A percentile compares a stretch with the other conserved stretches of the same genome.
phyloP scores from a whole-genome alignment of 345 rosid species.

The Acer saccharum region DNA sequence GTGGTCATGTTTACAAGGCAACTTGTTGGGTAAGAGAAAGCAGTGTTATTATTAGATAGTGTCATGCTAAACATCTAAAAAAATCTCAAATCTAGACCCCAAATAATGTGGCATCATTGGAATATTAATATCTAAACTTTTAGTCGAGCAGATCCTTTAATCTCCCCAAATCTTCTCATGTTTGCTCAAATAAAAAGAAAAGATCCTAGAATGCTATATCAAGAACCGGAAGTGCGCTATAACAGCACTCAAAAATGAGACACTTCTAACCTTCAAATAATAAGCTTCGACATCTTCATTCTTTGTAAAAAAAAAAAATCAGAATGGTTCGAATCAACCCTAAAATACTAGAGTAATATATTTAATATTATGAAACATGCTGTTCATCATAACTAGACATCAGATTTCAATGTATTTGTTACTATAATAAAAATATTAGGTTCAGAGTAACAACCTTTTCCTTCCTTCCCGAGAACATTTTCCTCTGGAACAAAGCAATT shows the following conservation, averaged over 20 bases:
- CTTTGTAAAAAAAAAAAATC: neutral
- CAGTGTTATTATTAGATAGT: neutral
- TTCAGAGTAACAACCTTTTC: conserved; percentile 67
- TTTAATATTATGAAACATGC: neutral
- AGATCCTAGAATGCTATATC: too few species aligned
- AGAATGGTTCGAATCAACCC: neutral
- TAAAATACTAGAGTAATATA: neutral
- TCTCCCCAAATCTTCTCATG: too few species aligned
- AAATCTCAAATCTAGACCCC: neutral
- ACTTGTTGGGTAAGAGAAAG: neutral
- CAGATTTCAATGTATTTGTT: neutral
- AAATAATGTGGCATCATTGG: neutral
- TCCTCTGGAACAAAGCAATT: conserved; percentile 87
- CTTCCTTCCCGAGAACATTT: conserved; percentile 85
- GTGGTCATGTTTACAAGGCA: neutral
- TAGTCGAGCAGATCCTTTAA: too few species aligned
- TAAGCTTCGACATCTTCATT: too few species aligned
- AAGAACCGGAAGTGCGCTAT: too few species aligned
- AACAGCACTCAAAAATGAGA: too few species aligned
- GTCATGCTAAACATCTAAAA: neutral
- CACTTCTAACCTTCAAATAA: too few species aligned
- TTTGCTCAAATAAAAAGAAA: too few species aligned
- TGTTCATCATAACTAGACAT: neutral
- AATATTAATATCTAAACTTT: neutral
- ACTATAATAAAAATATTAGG: conserved; percentile 16